These are phyloP conservation scores for Fusarium duplospermum DNA, from an alignment of 2,329 filamentous ascomycete species.

Conservation along the genomic window DNA sequence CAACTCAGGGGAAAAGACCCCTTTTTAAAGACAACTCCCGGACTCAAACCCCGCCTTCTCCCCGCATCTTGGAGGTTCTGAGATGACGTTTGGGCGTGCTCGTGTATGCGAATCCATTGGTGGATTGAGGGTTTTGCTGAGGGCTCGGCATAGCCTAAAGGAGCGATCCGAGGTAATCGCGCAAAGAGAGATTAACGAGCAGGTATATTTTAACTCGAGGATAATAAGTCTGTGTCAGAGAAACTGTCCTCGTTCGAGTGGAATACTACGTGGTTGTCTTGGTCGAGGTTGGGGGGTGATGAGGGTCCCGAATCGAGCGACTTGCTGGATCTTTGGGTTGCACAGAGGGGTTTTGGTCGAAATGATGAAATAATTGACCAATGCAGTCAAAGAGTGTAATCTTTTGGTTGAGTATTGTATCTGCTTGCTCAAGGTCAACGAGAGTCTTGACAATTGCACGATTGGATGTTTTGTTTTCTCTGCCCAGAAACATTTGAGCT, in stretches of 20 bases:
- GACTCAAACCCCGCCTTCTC: slow-evolving; percentile 27
- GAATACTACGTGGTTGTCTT: slow-evolving; percentile 36
- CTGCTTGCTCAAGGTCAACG: neutral
- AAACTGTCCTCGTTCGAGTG: slow-evolving; percentile 36
- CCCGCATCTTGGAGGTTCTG: slow-evolving; percentile 29
- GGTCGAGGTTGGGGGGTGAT: slow-evolving; percentile 20
- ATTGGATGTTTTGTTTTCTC: neutral
- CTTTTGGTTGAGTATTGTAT: neutral
- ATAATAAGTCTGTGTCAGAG: slow-evolving; percentile 39
- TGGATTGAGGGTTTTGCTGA: slow-evolving; percentile 21
- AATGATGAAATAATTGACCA: neutral
- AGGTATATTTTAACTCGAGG: neutral
- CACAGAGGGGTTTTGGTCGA: neutral
- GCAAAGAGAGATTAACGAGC: slow-evolving; percentile 1
- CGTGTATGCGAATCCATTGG: slow-evolving; percentile 32
- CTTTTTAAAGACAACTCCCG: slow-evolving; percentile 23
- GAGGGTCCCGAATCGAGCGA: slow-evolving; percentile 9
- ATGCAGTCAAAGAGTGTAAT: neutral
- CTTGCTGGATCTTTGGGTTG: neutral
- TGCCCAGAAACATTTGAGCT: neutral
- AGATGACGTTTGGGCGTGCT: slow-evolving; percentile 38
- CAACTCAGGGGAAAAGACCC: slow-evolving; percentile 16
- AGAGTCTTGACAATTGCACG: neutral
- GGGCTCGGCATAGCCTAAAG: slow-evolving; percentile 36
- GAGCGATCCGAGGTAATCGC: slow-evolving; percentile 37